Base-by-base conservation (phyloP, 768 basidiomycete species). In the Lactarius sanguifluus region DNA sequence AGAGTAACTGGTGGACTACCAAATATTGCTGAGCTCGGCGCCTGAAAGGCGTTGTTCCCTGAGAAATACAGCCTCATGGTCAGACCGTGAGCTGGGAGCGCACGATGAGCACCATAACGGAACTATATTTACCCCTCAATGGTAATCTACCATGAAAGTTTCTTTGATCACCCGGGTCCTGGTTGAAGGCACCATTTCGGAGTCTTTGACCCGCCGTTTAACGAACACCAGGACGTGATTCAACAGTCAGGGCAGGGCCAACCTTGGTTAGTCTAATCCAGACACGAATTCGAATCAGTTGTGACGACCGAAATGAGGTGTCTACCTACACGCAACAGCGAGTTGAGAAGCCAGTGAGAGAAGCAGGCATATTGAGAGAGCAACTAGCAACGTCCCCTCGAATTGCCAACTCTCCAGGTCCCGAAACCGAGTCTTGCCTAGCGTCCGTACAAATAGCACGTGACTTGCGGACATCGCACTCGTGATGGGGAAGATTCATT, bases 31-130 rank as follows among this genome's bases (percentile, higher is more conserved):
- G 56, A 41, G 40, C 36, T 41, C 5, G 9, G 57, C 61, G 57
- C 18, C 32, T 4, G 23, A 54, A 52, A n/a, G 20, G 12, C 18
- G 18, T 41, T n/a, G n/a, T 58, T 9, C n/a, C 61, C 28, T 43
- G 61, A 59, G 57, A 41, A 55, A 40, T 41, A 47, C 61, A 6
- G 57, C 40, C 61, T 52, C 57, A 16, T 59, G 57, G 5, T 1
- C 20, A 28, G 1, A 36, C 13, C 13, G 36, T 15, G 13, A 16
- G 13, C 23, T 43, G 20, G 1, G 25, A 57, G 12, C 20, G 43
- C 13, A 57, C 15, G 23, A 10, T 36, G 4, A 5, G 23, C 23
- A 15, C n/a, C 40, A 28, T 66, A 28, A 34, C 13, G 56, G 47
- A 34, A 36, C 43, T 41, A n/a, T 20, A 15, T 18, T 41, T 36